Base-by-base conservation (phyloP, 148 eudicot species). In the Pharnaceum exiguum region DNA sequence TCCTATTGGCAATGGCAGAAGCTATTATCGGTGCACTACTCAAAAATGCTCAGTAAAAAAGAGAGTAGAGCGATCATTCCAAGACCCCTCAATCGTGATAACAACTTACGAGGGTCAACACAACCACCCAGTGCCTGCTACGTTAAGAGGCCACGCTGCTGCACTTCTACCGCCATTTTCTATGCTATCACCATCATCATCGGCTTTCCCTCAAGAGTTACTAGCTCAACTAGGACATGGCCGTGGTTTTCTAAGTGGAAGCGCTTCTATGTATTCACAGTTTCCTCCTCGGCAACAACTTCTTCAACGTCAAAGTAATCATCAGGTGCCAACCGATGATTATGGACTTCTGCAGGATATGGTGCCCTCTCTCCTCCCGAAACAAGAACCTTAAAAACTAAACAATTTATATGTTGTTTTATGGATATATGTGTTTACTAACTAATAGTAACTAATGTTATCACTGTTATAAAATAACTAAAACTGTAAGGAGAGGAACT, bases 291-390 rank as follows among this genome's bases (percentile, higher is more conserved):
- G 55, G 3, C 84, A 67, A 48, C 78, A 75, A 47, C 76, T 30
- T 6, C 79, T 68, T 4, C 31, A 40, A 10, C 60, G 55, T 18
- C 49, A 53, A 46, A 27, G 62, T 59, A 42, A 25, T 5, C 65
- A 36, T 10, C 51, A 36, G 11, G 29, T 55, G 23, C 5, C 50
- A 24, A 63, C 5, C 9, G 69, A 74, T 26, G 95, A 86, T 60
- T 82, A 82, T 72, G 97, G 97, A 25, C 89, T 90, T 17, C 67
- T 90, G 58, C 95, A 90, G 48, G 97, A 90, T 56, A 66, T 90
- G 76, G 79, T 90, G 55, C 95, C 95, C 24, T 57, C 90, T 27
- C 75, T 74, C 55, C 46, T 77, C 54, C 74, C 79, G 4, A 90
- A 90, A 65, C 77, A 77, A 72, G 95, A 90, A 56, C 91, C 81